Base-by-base conservation (phyloP, 306 rosid species). In the Cucurbita pepo region DNA sequence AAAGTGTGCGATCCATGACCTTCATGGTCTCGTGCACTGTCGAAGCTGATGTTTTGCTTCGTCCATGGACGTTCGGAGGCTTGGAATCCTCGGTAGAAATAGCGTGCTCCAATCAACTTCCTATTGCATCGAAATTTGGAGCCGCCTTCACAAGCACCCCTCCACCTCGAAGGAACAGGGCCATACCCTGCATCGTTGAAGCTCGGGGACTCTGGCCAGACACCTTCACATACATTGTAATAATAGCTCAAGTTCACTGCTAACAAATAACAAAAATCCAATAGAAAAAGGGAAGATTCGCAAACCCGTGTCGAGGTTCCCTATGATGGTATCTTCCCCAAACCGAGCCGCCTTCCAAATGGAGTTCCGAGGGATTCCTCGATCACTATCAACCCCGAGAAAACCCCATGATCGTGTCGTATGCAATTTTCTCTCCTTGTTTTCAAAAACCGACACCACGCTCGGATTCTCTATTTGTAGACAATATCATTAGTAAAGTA, bases 1-100 rank as follows among this genome's bases (percentile, higher is more conserved):
- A 94, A 77, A 43, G 99, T 94, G 43, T 94, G 99, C 12, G 96
- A 22, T 5, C 99, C 99, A 62, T 94, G 97, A 55, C 99, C 99
- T 0, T 60, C 84, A 3, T 41, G 0, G 84, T 94, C 99, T 1
- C 96, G 85, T 0, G 86, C 72, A 7, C 78, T 78, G 34, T 70
- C 4, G 3, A 10, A n/a, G 6, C 86, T 71, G 4, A 0, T 12
- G n/a, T 64, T 60, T 0, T 76, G 67, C 2, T 67, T 25, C 2
- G 25, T 25, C 25, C 2, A 10, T 7, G 34, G 34, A 30, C 64
- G 5, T 4, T 3, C 4, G 54, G 41, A 64, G 4, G 83, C 69
- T 4, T 16, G 41, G 21, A 56, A 82, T 0, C 92, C 99, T 78
- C 83, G 80, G 81, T 79, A 69, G 55, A 86, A 94, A 76, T 80